Evolutionary conservation across 169 alveolate genomes (phyloP).

Genomic region (Amoebophrya sp.): DNA sequence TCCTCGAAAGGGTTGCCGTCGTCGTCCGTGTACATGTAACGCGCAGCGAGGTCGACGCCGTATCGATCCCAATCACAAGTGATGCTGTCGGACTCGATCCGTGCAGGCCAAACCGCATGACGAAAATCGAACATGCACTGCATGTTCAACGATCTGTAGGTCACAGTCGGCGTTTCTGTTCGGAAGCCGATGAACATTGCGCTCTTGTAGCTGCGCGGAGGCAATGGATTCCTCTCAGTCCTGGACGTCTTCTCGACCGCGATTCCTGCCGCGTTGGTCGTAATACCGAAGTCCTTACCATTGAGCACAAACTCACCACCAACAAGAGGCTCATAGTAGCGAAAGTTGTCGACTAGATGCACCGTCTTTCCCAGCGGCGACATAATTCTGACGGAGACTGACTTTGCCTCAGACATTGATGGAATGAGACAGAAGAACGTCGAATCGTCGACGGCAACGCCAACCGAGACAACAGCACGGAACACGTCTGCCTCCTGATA

Average conservation of each 20-base stretch:
- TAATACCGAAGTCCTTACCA: neutral
- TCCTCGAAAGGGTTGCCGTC: neutral
- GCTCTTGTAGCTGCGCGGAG: neutral
- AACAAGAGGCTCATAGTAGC: neutral
- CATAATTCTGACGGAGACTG: neutral
- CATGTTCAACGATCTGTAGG: neutral
- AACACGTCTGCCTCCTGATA: neutral
- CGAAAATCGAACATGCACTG: slow-evolving; percentile 25
- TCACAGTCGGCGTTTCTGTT: neutral
- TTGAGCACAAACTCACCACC: neutral
- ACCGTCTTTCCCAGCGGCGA: slow-evolving; percentile 6
- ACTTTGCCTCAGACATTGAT: neutral
- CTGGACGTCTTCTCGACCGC: neutral
- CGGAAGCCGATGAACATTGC: neutral
- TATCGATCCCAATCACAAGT: neutral
- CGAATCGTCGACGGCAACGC: neutral
- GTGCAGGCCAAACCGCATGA: neutral
- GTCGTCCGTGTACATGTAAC: neutral
- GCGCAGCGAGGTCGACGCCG: slow-evolving; percentile 23
- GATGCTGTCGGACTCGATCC: neutral
- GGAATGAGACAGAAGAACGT: neutral
- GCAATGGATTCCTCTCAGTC: neutral
- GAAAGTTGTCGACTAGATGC: neutral
- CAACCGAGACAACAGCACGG: neutral
- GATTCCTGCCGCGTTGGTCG: neutral